Evolutionary conservation across 2,329 filamentous ascomycete genomes (phyloP).

Genomic region (Septoria linicola): DNA sequence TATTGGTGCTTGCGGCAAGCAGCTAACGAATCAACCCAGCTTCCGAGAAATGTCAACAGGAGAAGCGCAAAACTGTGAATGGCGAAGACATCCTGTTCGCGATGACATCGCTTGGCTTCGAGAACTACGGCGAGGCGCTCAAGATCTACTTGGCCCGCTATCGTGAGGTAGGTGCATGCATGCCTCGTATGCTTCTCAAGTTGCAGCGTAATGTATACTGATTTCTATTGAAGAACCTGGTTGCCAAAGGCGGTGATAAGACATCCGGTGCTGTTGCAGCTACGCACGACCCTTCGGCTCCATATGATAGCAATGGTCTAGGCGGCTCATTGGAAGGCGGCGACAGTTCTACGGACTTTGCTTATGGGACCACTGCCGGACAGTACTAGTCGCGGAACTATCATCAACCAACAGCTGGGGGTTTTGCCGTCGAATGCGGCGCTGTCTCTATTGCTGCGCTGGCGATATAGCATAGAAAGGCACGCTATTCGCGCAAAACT

Average conservation of each 20-base stretch:
- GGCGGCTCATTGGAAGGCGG: constrained; percentile 45
- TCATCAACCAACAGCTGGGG: too few relatives aligned
- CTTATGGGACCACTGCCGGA: constrained; percentile 25
- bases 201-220: too few relatives aligned
- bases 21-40: constrained; percentile 54
- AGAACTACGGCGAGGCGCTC: constrained; percentile 96
- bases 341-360: constrained; percentile 43
- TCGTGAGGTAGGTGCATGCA: constrained; percentile 73
- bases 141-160: constrained; percentile 99
- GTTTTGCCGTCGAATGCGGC: too few relatives aligned
- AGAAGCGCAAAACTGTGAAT: constrained; percentile 98
- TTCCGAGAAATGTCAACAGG: constrained; percentile 98
- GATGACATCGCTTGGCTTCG: constrained; percentile 97
- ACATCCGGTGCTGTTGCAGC: constrained; percentile 45
- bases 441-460: too few relatives aligned
- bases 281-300: constrained; percentile 34
- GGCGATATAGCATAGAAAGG: too few relatives aligned
- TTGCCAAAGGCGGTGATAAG: constrained; percentile 67
- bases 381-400: constrained; percentile 16
- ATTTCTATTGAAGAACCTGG: constrained; percentile 63
- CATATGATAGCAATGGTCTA: constrained; percentile 44
- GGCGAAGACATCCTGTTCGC: constrained; percentile 98
- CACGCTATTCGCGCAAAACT: too few relatives aligned
- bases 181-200: not conserved
- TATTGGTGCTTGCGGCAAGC: constrained; percentile 19